Evolutionary conservation across 1,139 yeast genomes (phyloP), one percentile per base, ranked within the genome.

Genomic region (Scheffersomyces insectosa): DNA sequence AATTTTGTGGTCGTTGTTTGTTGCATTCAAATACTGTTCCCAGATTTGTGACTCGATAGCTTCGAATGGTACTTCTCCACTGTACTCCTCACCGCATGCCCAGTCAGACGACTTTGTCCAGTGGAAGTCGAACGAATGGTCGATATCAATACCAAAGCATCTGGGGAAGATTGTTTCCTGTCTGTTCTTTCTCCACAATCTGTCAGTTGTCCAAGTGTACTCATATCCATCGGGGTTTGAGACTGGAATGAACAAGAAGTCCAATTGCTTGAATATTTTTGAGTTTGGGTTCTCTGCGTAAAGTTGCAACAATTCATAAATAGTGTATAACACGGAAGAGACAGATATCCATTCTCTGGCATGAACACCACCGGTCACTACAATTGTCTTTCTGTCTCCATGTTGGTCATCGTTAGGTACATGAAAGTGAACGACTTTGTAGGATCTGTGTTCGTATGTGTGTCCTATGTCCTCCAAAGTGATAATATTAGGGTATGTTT

Each of bases 341-440:
- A 84, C 81, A 27, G 91, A 80, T 14, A 89, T 77, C 97, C 97
- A 90, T 64, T 90, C 97, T 39, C 97, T 75, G 0, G 96, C 95
- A 63, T 90, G 97, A 2, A 85, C 76, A 1, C 96, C 97, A 15
- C 93, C 91, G 0, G 93, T 82, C 11, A 90, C 72, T 1, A 89
- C 86, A 39, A 90, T 76, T 0, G 95, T 86, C 57, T 82, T 83
- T 55, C 80, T 77, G 14, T 73, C 69, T 15, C 56, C 52, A 39
- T 81, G 83, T 29, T 75, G 72, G n/a, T 68, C 73, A 10, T 63
- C 63, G 32, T 54, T 48, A 30, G 77, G 78, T 3, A 78, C 74
- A 2, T 82, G 70, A 28, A 88, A 61, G 55, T 87, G 88, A 28
- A 88, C 66, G 0, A 87, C 87, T 41, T 79, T 80, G 56, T 83